Evolutionary conservation across 805 yeast genomes (phyloP).

Genomic region (Blastobotrys terrestris): DNA sequence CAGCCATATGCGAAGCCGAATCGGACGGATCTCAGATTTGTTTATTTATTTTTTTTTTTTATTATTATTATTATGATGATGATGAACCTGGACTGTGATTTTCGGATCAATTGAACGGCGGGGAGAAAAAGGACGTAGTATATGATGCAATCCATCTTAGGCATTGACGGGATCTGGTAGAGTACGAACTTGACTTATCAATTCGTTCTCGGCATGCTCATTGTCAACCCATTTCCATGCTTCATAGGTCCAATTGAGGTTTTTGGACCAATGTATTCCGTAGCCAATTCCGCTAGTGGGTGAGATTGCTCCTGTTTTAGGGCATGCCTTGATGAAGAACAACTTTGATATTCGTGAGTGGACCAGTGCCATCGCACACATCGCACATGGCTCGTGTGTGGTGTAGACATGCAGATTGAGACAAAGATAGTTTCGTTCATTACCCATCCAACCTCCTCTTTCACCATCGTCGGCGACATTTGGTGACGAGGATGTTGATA

Average conservation of each 20-base stretch:
- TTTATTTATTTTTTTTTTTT: no score
- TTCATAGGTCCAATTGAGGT: conserved; percentile 83
- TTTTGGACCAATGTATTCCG: conserved; percentile 66
- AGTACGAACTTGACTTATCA: neutral
- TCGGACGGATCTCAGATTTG: neutral
- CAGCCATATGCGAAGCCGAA: no score
- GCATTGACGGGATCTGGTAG: neutral
- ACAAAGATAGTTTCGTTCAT: conserved; percentile 54
- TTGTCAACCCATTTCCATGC: conserved; percentile 57
- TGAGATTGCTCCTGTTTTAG: conserved; percentile 49
- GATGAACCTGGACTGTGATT: no score
- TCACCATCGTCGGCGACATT: neutral
- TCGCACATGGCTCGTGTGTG: conserved; percentile 92
- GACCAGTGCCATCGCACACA: conserved; percentile 94
- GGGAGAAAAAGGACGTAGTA: no score
- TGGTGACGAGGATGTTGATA: neutral
- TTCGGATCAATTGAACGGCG: no score
- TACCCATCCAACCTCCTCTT: conserved; percentile 1
- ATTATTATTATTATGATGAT: no score
- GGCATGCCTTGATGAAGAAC: conserved; percentile 48
- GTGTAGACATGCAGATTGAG: conserved; percentile 72
- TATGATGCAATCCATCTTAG: no score
- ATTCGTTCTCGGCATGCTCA: neutral
- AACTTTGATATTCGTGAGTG: conserved; percentile 79
- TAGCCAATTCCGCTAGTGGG: conserved; percentile 57